Evolutionary conservation across 306 rosid genomes (phyloP).

Genomic region (Ormosia emarginata): DNA sequence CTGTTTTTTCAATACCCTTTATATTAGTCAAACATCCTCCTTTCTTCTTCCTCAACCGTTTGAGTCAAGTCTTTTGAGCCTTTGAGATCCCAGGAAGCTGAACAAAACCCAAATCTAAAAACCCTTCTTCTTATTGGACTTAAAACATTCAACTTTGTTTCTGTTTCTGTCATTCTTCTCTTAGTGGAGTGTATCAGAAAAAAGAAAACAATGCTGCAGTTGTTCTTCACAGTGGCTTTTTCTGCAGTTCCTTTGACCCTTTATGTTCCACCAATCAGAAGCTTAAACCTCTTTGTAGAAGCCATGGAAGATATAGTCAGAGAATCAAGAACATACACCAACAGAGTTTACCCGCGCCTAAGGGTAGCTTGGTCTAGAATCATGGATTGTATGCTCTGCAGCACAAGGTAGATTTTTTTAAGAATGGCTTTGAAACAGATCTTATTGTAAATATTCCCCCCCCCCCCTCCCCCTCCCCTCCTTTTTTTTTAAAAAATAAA

Average conservation of each 20-base stretch:
- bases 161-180: neutral
- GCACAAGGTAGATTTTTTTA: conserved; percentile 45
- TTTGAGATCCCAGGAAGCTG: neutral
- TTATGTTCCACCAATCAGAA: conserved; percentile 77
- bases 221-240: conserved; percentile 76
- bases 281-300: conserved; percentile 67
- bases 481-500: neutral
- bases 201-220: conserved; percentile 39
- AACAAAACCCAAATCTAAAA: neutral
- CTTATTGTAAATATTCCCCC: neutral
- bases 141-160: conserved; percentile 1
- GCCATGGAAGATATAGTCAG: conserved; percentile 56
- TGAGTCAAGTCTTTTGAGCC: neutral
- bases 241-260: conserved; percentile 77
- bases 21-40: neutral
- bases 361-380: conserved; percentile 64
- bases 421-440: neutral
- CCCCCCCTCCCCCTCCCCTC: no score
- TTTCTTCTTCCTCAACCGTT: neutral
- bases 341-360: conserved; percentile 56
- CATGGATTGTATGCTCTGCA: conserved; percentile 60
- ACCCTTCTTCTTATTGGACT: neutral
- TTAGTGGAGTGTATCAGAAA: neutral
- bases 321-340: conserved; percentile 48
- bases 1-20: neutral